A percentile compares a stretch with the other conserved stretches of the same genome.
These are phyloP conservation scores for Phytopythium boreale DNA, from an alignment of 352 stramenopile species.

Conservation along the genomic window DNA sequence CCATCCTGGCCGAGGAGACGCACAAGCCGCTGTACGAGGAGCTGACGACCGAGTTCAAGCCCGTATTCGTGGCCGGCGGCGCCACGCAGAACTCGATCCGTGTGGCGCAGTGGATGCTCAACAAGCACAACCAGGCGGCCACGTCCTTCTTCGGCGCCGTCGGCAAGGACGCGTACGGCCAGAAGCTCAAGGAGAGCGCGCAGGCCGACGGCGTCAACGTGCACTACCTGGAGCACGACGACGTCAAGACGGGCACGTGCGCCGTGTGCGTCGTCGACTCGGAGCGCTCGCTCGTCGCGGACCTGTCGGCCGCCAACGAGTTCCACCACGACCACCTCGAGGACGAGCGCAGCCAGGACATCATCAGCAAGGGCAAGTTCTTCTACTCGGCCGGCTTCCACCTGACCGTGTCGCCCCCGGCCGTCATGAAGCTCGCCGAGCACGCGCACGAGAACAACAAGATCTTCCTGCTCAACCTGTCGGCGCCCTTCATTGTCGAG, in stretches of 20 bases:
- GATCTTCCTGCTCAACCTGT: constrained; percentile 97
- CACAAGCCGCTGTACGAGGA: constrained; percentile 97
- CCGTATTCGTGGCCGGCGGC: constrained; percentile 96
- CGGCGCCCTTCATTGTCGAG: constrained; percentile 97
- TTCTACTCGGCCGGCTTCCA: constrained; percentile 99
- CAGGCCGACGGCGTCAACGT: constrained; percentile 93
- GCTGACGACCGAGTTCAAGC: constrained; percentile 86
- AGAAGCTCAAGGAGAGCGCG: constrained; percentile 92
- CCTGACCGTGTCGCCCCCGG: constrained; percentile 95
- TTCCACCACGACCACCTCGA: constrained; percentile 93
- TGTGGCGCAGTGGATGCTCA: constrained; percentile 99
- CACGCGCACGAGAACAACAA: constrained; percentile 93
- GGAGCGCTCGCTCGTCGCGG: constrained; percentile 96
- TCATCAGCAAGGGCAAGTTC: constrained; percentile 93
- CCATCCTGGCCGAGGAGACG: constrained; percentile 98
- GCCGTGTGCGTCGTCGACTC: constrained; percentile 95
- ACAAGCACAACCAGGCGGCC: constrained; percentile 70
- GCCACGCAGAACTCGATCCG: constrained; percentile 99
- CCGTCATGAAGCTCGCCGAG: constrained; percentile 91
- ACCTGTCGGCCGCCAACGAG: constrained; percentile 98
- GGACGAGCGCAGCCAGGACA: constrained; percentile 88
- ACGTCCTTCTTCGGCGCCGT: constrained; percentile 97
- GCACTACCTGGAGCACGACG: constrained; percentile 96
- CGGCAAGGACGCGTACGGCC: constrained; percentile 93
- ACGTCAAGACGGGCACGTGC: constrained; percentile 95